These are phyloP conservation scores for Colletotrichum sansevieriae DNA, from an alignment of 2,329 filamentous ascomycete species.

Conservation along the genomic window DNA sequence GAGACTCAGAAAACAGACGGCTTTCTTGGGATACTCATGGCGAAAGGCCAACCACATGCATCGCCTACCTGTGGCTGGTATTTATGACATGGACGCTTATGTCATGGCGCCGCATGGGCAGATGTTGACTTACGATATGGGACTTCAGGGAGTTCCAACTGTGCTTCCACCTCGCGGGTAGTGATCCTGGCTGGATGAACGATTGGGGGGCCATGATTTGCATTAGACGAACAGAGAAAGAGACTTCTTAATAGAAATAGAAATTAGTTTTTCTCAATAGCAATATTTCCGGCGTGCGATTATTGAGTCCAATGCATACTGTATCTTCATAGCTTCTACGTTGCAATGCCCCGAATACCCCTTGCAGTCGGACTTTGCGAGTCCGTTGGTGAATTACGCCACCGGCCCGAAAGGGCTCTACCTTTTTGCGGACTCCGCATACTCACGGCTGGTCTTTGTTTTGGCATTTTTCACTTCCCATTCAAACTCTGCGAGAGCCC, in stretches of 20 bases:
- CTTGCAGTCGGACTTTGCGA: too few relatives aligned
- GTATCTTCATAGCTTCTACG: too few relatives aligned
- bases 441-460: slow-evolving; percentile 42
- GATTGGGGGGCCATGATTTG: neutral
- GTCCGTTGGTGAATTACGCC: neutral
- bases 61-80: neutral
- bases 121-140: neutral
- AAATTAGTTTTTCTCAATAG: slow-evolving; percentile 28
- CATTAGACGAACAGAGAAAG: neutral
- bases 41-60: slow-evolving; percentile 57
- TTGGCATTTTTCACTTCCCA: slow-evolving; percentile 87
- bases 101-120: neutral
- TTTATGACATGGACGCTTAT: neutral
- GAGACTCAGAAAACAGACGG: slow-evolving; percentile 82
- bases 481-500: slow-evolving; percentile 89
- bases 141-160: too few relatives aligned
- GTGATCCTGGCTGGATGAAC: neutral
- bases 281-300: neutral
- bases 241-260: slow-evolving; percentile 28
- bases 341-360: too few relatives aligned
- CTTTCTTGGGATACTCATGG: slow-evolving; percentile 93
- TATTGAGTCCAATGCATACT: too few relatives aligned
- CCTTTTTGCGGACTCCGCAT: neutral
- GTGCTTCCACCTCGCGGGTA: neutral
- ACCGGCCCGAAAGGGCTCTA: neutral